phyloP scores from a whole-genome alignment of 495 filamentous ascomycete genomes.

The Parathielavia appendiculata region DNA sequence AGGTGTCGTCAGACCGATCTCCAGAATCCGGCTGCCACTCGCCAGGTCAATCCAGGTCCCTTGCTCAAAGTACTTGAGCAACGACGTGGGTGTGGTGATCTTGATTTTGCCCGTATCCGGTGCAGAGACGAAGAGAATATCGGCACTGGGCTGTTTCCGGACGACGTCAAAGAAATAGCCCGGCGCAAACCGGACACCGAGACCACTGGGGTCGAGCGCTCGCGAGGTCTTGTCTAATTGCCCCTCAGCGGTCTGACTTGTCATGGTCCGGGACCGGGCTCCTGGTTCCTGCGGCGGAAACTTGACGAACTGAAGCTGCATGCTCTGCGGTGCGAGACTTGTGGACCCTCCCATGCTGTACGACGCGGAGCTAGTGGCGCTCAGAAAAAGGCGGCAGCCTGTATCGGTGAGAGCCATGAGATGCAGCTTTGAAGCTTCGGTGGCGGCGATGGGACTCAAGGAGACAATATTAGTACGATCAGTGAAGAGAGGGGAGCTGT shows the following conservation, averaged over 20 bases:
- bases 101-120: constrained; percentile 82
- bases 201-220: constrained; percentile 50
- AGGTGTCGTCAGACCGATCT: constrained; percentile 66
- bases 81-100: constrained; percentile 46
- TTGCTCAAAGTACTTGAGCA: constrained; percentile 58
- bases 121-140: constrained; percentile 75
- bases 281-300: constrained; percentile 62
- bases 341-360: constrained; percentile 55
- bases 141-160: constrained; percentile 46
- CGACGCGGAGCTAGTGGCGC: constrained; percentile 73
- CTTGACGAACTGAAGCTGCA: constrained; percentile 93
- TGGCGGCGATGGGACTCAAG: constrained; percentile 73
- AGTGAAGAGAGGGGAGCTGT: constrained; percentile 59
- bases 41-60: constrained; percentile 68
- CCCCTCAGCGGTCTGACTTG: constrained; percentile 25
- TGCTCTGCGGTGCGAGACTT: constrained; percentile 74
- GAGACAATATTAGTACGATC: constrained; percentile 67
- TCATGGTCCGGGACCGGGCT: constrained; percentile 5
- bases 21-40: constrained; percentile 56
- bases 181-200: constrained; percentile 67
- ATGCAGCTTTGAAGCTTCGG: constrained; percentile 77
- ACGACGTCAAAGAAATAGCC: constrained; percentile 88
- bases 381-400: constrained; percentile 86
- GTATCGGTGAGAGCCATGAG: constrained; percentile 87
- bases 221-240: constrained; percentile 40